Base-by-base conservation (phyloP, 2,329 filamentous ascomycete species). In the Tolypocladium sp. region DNA sequence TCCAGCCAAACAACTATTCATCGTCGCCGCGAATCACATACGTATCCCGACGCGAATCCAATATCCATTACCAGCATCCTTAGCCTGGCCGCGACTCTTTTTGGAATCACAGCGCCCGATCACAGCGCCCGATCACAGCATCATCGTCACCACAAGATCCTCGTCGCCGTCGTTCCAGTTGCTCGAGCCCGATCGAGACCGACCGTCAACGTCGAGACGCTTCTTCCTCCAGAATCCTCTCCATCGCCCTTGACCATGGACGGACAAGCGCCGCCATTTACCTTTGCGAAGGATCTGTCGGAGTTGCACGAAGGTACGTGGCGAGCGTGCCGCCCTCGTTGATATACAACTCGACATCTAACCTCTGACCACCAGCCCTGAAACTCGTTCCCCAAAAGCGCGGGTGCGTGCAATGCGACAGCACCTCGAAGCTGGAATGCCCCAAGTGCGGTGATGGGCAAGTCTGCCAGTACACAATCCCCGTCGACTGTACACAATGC, bases 391-490 rank as follows among this genome's bases (percentile, higher is more conserved):
- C 70, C 42, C 73, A 79, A 66, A 71, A 75, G 57, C 70, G 71
- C 42, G 70, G 68, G 9, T 84, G 81, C 63, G 71, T 81, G 12
- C 64, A 74, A 51, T 84, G 81, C 67, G 74, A 77, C 35, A 72
- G 75, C 56, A 66, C 62, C 68, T 57, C 77, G 69, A 40, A 71
- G 58, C 68, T 75, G 42, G 61, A 74, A 27, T 83, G 81, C 58
- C 81, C 82, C 7, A 55, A 64, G 7, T 84, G 82, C 63, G 64
- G 65, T 12, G 59, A 69, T 1, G 72, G 71, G 30, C 68, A 79
- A 60, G 71, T 66, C 52, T 84, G 82, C 63, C 72, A 75, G 60
- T 77, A 77, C 58, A 77, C 76, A 8, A 69, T 78, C 9, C 77
- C 77, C 8, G 64, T 75, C 51, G 74, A 72, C 53, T 84, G 81